Conservation (phyloP, 139 green algal species). For the Spirogloea muscicola region DNA sequence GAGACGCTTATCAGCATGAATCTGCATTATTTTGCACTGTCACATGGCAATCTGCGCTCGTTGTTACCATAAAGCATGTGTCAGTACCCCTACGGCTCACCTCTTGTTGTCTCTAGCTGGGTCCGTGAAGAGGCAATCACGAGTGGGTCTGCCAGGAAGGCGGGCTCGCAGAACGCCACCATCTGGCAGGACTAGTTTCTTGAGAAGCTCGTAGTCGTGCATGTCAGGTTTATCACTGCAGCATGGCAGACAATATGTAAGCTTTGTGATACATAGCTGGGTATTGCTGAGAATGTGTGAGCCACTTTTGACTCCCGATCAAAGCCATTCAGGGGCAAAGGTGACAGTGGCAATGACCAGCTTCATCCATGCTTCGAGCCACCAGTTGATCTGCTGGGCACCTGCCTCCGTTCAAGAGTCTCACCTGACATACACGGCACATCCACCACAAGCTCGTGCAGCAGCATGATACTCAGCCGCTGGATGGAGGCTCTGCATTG, state of each 20-base stretch:
- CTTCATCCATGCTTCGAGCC: not conserved
- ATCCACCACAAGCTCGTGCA: constrained; percentile 63
- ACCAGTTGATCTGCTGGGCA: not conserved
- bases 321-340: not conserved
- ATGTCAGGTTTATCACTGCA: constrained; percentile 69
- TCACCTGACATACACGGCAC: constrained; percentile 75
- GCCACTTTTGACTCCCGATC: not conserved
- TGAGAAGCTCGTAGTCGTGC: constrained; percentile 79
- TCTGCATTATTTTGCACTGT: constrained; percentile 3
- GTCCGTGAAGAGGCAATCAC: constrained; percentile 84
- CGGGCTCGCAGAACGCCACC: constrained; percentile 61
- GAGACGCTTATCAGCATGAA: not conserved
- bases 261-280: not conserved
- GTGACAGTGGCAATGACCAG: constrained; percentile 2
- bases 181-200: constrained; percentile 72
- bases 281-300: not conserved
- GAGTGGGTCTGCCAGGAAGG: constrained; percentile 79
- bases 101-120: constrained; percentile 47
- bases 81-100: not conserved
- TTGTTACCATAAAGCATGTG: constrained; percentile 2
- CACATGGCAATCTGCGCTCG: not conserved
- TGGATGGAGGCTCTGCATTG: constrained; percentile 32
- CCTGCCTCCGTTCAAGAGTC: not conserved
- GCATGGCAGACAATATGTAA: not conserved
- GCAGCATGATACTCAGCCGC: constrained; percentile 59